Evolutionary conservation across 169 alveolate genomes (phyloP), one percentile per base, ranked within the genome.

Genomic region (Cystoisospora suis): DNA sequence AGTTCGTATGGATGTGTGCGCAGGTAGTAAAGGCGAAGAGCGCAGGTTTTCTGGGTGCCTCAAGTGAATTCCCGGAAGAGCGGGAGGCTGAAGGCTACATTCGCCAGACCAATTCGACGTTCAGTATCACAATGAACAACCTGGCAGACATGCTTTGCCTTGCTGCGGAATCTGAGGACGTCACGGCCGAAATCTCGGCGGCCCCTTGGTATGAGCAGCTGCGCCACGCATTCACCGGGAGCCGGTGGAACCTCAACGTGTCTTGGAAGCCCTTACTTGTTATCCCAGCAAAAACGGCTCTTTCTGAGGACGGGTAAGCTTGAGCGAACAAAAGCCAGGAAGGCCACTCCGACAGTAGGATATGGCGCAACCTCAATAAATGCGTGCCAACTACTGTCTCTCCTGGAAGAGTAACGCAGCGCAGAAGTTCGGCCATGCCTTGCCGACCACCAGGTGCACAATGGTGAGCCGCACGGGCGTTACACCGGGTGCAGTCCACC

Each of bases 101-200:
- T n/a, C 77, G 77, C 42, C 77, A 65, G 36, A 72, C 15, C 7
- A 34, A 72, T 40, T 46, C 83, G 34, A 72, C 83, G 47, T 72
- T 72, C 83, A 38, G 58, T 29, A 40, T 40, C 42, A 0, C 23
- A 17, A 72, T 72, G 47, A 72, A 46, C 36, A 27, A 38, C 1
- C 83, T 72, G 83, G 32, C 36, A 32, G 32, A 38, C 29, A 9
- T 38, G 56, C 29, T 38, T 23, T 72, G 83, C 23, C 32, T 36
- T 29, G 32, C 42, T 72, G 83, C 83, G 3, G 83, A 72, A 38
- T 34, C 46, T 4, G 83, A 72, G 3, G 83, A 72, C 20, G 56
- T 72, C 34, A 53, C 36, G 42, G 83, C 83, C 9, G 83, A 1
- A 34, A 38, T 72, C 42, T 34, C 46, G 15, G 58, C 56, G 34